These are phyloP conservation scores for Monascus ruber DNA, from an alignment of 2,329 filamentous ascomycete species.

Conservation along the genomic window DNA sequence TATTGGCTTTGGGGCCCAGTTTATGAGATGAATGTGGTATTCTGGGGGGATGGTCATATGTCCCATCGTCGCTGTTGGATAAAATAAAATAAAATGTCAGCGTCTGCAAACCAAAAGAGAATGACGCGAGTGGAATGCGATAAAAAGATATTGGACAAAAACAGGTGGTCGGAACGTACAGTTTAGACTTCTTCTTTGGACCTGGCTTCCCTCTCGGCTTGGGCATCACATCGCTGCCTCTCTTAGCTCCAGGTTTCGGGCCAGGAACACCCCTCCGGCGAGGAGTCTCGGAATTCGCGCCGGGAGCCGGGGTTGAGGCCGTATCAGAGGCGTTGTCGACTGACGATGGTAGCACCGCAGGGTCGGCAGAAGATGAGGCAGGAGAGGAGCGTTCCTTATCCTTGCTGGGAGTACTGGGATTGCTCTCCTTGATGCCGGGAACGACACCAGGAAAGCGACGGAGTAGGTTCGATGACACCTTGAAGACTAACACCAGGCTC, in stretches of 20 bases:
- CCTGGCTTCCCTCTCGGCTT: slow-evolving; percentile 78
- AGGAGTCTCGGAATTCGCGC: slow-evolving; percentile 34
- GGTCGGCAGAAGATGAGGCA: slow-evolving; percentile 23
- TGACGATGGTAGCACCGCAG: slow-evolving; percentile 24
- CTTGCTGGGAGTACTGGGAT: slow-evolving; percentile 13
- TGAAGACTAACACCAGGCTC: slow-evolving; percentile 23
- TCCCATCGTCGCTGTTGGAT: slow-evolving; percentile 37
- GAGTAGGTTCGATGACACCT: slow-evolving; percentile 26
- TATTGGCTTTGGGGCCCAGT: slow-evolving; percentile 90
- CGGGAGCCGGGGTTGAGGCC: slow-evolving; percentile 29
- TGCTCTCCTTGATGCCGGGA: slow-evolving; percentile 11
- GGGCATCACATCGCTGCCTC: slow-evolving; percentile 49
- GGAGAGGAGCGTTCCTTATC: slow-evolving; percentile 23
- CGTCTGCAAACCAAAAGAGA: background rate
- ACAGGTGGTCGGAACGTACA: slow-evolving; percentile 52
- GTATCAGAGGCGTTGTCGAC: slow-evolving; percentile 32
- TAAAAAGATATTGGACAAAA: background rate
- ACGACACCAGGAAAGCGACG: slow-evolving; percentile 20
- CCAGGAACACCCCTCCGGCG: slow-evolving; percentile 71
- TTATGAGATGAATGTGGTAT: slow-evolving; percentile 51
- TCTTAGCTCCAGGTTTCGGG: slow-evolving; percentile 39
- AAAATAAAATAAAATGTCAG: too few species aligned
- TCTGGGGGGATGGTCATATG: slow-evolving; percentile 10
- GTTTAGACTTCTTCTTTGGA: slow-evolving; percentile 87
- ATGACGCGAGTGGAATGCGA: background rate